These are phyloP conservation scores for Claviceps sp. DNA, from an alignment of 2,329 filamentous ascomycete species.

Conservation along the genomic window DNA sequence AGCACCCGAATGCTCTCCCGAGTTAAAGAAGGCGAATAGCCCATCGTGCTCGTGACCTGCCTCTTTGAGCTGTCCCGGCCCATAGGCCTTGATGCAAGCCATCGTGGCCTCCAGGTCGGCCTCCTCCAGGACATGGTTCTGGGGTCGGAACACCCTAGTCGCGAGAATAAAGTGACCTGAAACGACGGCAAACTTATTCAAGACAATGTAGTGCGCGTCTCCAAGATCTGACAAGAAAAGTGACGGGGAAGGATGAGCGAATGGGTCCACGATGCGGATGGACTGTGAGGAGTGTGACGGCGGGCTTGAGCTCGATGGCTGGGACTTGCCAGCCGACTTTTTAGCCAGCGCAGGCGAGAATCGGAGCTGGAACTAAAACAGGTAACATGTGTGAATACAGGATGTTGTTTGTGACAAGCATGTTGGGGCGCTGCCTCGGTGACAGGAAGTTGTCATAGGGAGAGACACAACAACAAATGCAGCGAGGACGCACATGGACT, in stretches of 20 bases:
- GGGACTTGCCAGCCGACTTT: no score
- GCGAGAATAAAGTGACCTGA: conserved; percentile 59
- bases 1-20: conserved; percentile 52
- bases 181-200: conserved; percentile 66
- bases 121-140: conserved; percentile 48
- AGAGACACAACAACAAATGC: no score
- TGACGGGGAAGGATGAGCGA: conserved; percentile 42
- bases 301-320: conserved; percentile 38
- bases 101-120: conserved; percentile 48
- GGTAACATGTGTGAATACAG: neutral
- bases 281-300: neutral
- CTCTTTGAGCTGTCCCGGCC: conserved; percentile 3
- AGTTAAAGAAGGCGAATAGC: conserved; percentile 59
- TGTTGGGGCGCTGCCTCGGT: no score
- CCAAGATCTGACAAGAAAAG: conserved; percentile 40
- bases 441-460: no score
- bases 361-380: conserved; percentile 53
- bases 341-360: conserved; percentile 56
- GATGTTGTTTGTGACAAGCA: no score
- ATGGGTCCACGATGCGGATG: conserved; percentile 40
- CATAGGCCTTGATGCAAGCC: conserved; percentile 47
- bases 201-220: conserved; percentile 47
- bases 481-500: conserved; percentile 25
- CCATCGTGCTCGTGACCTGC: conserved; percentile 14
- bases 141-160: conserved; percentile 48